Evolutionary conservation across 2,329 filamentous ascomycete species (phyloP).

Genomic region (Aspergillus puulaauensis): DNA sequence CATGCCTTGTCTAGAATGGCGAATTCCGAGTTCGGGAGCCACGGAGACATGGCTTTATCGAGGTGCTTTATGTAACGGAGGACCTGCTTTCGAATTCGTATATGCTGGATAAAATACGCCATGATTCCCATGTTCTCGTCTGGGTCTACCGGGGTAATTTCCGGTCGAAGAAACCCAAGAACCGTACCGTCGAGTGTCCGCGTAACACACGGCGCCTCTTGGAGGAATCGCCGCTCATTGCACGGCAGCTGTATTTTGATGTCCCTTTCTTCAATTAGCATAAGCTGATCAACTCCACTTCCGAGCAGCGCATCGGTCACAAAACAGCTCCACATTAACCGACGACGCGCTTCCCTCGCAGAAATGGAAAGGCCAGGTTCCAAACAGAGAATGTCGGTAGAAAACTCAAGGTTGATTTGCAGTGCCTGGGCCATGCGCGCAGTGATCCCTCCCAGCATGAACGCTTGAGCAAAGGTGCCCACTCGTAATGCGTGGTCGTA

Average conservation of each 20-base stretch:
- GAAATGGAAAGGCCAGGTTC: constrained; percentile 1
- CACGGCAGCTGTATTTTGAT: constrained; percentile 11
- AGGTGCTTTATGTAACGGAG: constrained; percentile 12
- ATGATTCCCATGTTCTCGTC: constrained; percentile 11
- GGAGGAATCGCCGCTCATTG: constrained; percentile 2
- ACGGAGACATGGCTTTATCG: constrained; percentile 7
- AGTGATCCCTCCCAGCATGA: constrained; percentile 9
- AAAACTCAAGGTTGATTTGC: constrained; percentile 11
- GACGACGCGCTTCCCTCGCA: constrained; percentile 6
- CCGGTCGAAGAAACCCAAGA: constrained; percentile 1
- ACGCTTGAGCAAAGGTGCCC: constrained; percentile 9
- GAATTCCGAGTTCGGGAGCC: constrained; percentile 9
- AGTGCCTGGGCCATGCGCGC: constrained; percentile 9
- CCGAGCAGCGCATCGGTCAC: constrained; percentile 11
- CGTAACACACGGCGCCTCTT: constrained; percentile 4
- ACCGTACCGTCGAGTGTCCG: background rate
- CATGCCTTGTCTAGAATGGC: constrained; percentile 9
- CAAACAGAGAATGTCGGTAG: constrained; percentile 7
- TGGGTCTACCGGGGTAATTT: background rate
- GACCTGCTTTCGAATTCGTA: constrained; percentile 6
- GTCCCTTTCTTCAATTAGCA: constrained; percentile 6
- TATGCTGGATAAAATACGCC: constrained; percentile 9
- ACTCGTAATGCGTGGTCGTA: constrained; percentile 8
- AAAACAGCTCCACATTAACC: constrained; percentile 11
- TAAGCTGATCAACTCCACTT: constrained; percentile 11